Conservation (phyloP, 371 early-diverging fungal genomes). For the Batkoa obscura region DNA sequence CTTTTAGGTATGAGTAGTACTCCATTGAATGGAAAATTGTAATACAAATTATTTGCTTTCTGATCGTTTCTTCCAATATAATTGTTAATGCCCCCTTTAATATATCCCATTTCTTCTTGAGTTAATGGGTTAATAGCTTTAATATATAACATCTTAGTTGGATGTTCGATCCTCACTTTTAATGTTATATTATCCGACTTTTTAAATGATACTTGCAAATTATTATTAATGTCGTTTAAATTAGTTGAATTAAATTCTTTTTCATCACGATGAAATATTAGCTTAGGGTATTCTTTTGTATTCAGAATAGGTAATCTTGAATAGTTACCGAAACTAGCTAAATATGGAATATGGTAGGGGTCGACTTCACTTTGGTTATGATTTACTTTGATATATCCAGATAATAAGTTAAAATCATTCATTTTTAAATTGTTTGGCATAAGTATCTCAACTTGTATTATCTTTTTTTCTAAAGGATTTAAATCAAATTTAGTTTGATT, state of each 20-base stretch:
- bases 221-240: too few species aligned
- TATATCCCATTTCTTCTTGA: neutral
- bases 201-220: neutral
- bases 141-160: neutral
- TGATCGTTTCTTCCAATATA: slow-evolving; percentile 1
- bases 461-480: slow-evolving; percentile 17
- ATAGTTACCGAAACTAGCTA: slow-evolving; percentile 29
- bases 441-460: slow-evolving; percentile 15
- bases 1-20: neutral
- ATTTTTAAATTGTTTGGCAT: slow-evolving; percentile 15
- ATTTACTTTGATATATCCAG: slow-evolving; percentile 5
- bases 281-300: slow-evolving; percentile 6
- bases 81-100: neutral
- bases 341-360: slow-evolving; percentile 25
- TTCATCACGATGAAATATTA: slow-evolving; percentile 5
- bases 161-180: neutral
- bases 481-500: slow-evolving; percentile 12
- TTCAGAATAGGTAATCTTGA: slow-evolving; percentile 24
- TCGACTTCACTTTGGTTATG: slow-evolving; percentile 9
- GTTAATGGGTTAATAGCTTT: slow-evolving; percentile 1
- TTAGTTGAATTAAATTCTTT: neutral
- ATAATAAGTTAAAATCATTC: slow-evolving; percentile 4
- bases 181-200: neutral
- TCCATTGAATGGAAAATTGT: neutral
- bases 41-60: neutral